phyloP scores from a whole-genome alignment of 2,329 filamentous ascomycete genomes.

The Pyricularia pennisetigena region DNA sequence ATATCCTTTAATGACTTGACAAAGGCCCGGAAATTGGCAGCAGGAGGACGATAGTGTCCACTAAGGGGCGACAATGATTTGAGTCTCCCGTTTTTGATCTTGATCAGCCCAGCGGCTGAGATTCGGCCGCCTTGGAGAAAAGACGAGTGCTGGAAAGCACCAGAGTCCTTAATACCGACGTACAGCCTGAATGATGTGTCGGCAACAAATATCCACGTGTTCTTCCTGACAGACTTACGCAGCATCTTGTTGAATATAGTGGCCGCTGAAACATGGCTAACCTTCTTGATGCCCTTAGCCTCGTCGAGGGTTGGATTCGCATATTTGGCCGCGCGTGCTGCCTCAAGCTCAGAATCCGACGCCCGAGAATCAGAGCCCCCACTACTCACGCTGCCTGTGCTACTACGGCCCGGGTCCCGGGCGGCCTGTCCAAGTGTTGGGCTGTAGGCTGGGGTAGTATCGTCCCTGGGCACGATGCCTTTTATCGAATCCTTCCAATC shows the following conservation, averaged over 20 bases:
- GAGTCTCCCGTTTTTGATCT: slow-evolving; percentile 73
- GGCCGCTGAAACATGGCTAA: slow-evolving; percentile 55
- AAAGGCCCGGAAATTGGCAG: slow-evolving; percentile 75
- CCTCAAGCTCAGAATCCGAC: slow-evolving; percentile 38
- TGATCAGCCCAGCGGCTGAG: slow-evolving; percentile 73
- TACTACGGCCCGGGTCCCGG: slow-evolving; percentile 16
- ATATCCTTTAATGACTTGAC: slow-evolving; percentile 61
- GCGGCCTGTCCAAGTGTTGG: slow-evolving; percentile 22
- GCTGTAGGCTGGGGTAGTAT: slow-evolving; percentile 46
- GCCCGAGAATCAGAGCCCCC: slow-evolving; percentile 6
- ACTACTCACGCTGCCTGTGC: slow-evolving; percentile 10
- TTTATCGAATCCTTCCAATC: slow-evolving; percentile 71
- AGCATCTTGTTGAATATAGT: slow-evolving; percentile 72
- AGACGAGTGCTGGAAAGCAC: slow-evolving; percentile 83
- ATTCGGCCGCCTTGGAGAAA: slow-evolving; percentile 80
- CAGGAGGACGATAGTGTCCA: slow-evolving; percentile 79
- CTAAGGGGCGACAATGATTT: slow-evolving; percentile 59
- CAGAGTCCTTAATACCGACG: slow-evolving; percentile 81
- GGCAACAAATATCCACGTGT: slow-evolving; percentile 89
- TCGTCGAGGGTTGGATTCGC: slow-evolving; percentile 53
- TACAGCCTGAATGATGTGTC: slow-evolving; percentile 81
- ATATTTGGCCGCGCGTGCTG: slow-evolving; percentile 54
- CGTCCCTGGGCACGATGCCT: slow-evolving; percentile 56
- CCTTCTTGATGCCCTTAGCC: slow-evolving; percentile 48
- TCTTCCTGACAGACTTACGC: slow-evolving; percentile 69